Evolutionary conservation across 148 eudicot genomes (phyloP), one percentile per base, ranked within the genome.

Genomic region (Diospyros kaki): DNA sequence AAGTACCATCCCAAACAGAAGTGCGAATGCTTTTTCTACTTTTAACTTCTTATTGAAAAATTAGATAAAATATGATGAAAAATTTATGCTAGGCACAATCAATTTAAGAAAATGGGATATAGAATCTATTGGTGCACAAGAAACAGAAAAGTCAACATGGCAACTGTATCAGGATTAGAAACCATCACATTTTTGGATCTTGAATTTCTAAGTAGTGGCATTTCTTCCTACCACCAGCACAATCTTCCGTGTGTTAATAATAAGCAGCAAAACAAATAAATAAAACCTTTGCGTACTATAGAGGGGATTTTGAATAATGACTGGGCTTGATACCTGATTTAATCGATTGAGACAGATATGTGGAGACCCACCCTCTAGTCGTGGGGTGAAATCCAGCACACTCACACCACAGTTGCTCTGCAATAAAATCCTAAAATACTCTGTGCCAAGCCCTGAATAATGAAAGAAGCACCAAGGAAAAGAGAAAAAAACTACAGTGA

Each of bases 391-490:
- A 84, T 95, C 97, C 77, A 95, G 77, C 71, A 92, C 98, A 80
- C 94, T 95, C 39, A 90, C 98, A 58, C 98, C 98, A 83, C 98
- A 95, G 69, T 95, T 95, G 83, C 97, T 95, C 84, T 95, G 98
- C 76, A 95, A 91, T 81, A 95, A 80, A 72, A 86, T 70, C 87
- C 98, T 90, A 86, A 95, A 95, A 83, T 95, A 90, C 82, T 92
- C 94, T 9, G 97, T 86, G 75, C 94, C 98, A 69, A 95, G 68
- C 66, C 98, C 98, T 94, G 80, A 76, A 73, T 43, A 76, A 18
- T 41, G 73, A 55, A 73, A 72, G 43, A 66, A 28, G 52, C 67
- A 48, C 5, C n/a, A 65, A 70, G 53, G 11, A 41, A 70, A 41
- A 82, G 44, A 53, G 72, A 42, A 75, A 75, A 45, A 61, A 51